A percentile compares a stretch with the other conserved stretches of the same genome.
Conservation (phyloP, 345 rosid species). For the Turnera subulata region DNA sequence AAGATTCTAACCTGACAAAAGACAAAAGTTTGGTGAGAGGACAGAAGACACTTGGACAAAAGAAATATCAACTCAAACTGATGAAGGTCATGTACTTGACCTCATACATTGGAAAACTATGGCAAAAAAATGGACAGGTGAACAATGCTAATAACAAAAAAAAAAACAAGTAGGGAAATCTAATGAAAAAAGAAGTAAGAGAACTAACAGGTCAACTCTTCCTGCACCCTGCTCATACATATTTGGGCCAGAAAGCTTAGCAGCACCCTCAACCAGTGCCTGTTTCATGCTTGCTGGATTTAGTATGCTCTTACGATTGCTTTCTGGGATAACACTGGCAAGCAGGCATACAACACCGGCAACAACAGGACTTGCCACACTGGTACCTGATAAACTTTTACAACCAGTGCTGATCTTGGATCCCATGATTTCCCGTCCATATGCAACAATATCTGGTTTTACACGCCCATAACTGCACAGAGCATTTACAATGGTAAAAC, state of each 20-base stretch:
- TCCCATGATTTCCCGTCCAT: conserved; percentile 95
- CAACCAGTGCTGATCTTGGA: conserved; percentile 96
- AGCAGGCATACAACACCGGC: conserved; percentile 98
- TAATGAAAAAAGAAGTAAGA: conserved; percentile 2
- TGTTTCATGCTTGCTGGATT: conserved; percentile 99
- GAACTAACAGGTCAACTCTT: conserved; percentile 88
- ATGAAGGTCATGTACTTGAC: not conserved
- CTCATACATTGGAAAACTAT: not conserved
- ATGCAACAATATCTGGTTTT: conserved; percentile 96
- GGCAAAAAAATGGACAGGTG: too few relatives aligned
- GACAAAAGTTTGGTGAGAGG: conserved; percentile 24
- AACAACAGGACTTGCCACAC: conserved; percentile 99
- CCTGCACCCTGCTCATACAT: conserved; percentile 99
- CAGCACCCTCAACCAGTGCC: conserved; percentile 97
- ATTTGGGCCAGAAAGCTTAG: conserved; percentile 91
- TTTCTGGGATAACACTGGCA: conserved; percentile 79
- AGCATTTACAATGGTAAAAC: conserved; percentile 5
- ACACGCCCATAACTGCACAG: conserved; percentile 80
- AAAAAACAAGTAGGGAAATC: not conserved
- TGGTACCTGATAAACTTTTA: conserved; percentile 96
- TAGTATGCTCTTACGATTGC: conserved; percentile 54
- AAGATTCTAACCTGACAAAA: conserved; percentile 90
- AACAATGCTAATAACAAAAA: too few relatives aligned
- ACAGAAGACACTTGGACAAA: not conserved
- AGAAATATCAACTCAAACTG: too few relatives aligned